Conservation (phyloP, 257 asterid genomes). For the Leptodermis oblonga region DNA sequence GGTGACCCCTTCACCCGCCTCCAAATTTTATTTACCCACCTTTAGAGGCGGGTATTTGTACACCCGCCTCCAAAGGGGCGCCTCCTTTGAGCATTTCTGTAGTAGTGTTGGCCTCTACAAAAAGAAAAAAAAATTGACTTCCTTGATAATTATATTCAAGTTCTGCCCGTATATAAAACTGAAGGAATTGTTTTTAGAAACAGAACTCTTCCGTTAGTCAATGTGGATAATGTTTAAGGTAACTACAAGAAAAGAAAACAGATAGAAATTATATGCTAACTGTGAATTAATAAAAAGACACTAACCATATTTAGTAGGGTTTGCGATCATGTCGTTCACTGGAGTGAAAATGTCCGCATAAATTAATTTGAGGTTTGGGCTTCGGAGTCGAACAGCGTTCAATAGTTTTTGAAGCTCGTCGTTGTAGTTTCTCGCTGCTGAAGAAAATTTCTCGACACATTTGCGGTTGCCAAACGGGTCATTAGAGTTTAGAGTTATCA, state of each 20-base stretch:
- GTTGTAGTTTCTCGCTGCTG: conserved; percentile 43
- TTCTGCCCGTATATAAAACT: too few relatives aligned
- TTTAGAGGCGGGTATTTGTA: too few relatives aligned
- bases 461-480: conserved; percentile 27
- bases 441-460: conserved; percentile 37
- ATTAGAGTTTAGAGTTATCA: conserved; percentile 39
- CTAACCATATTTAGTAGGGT: conserved; percentile 48
- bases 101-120: too few relatives aligned
- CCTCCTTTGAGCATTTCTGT: too few relatives aligned
- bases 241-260: not conserved
- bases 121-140: too few relatives aligned
- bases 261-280: not conserved
- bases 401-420: conserved; percentile 18
- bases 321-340: conserved; percentile 33
- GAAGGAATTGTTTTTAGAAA: too few relatives aligned
- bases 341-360: conserved; percentile 45
- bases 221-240: too few relatives aligned
- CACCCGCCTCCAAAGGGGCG: too few relatives aligned
- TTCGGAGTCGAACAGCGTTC: conserved; percentile 22
- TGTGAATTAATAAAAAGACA: not conserved
- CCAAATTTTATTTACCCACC: too few relatives aligned
- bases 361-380: conserved; percentile 6
- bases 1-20: too few relatives aligned
- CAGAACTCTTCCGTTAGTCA: too few relatives aligned
- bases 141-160: too few relatives aligned